These are phyloP conservation scores for Coemansia sp. DNA, from an alignment of 192 early-diverging fungal species.

Conservation along the genomic window DNA sequence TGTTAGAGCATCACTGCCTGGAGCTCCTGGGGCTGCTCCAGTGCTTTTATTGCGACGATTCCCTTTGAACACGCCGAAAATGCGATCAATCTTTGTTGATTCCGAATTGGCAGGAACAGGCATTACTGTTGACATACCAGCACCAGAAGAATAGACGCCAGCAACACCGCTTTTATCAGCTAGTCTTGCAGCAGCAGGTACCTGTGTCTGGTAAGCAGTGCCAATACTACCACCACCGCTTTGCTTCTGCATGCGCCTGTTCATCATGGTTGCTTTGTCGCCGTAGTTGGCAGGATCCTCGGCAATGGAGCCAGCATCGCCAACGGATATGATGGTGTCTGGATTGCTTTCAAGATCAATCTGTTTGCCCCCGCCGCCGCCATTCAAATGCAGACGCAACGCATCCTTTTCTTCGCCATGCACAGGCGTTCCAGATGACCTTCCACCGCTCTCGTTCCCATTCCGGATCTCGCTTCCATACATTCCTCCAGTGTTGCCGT, in stretches of 20 bases:
- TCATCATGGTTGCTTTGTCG: constrained; percentile 29
- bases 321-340: constrained; percentile 41
- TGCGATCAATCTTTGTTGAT: constrained; percentile 10
- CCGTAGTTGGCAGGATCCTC: constrained; percentile 22
- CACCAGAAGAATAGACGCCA: too few species aligned
- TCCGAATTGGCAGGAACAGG: not conserved
- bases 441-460: not conserved
- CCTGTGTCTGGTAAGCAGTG: too few species aligned
- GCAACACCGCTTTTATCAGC: not conserved
- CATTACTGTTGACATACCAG: constrained; percentile 1
- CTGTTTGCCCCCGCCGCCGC: constrained; percentile 16
- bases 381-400: constrained; percentile 41
- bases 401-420: constrained; percentile 35
- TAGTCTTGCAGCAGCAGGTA: too few species aligned
- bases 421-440: not conserved
- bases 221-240: too few species aligned
- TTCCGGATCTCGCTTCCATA: not conserved
- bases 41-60: too few species aligned
- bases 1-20: too few species aligned
- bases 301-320: constrained; percentile 10
- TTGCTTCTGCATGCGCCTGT: not conserved
- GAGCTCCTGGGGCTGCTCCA: too few species aligned
- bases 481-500: not conserved
- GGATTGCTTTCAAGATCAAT: constrained; percentile 50
- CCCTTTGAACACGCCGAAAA: constrained; percentile 21